Percentiles rank a stretch among this genome's conserved stretches.
phyloP scores from a whole-genome alignment of 148 eudicot species.

The Spergularia marina region DNA sequence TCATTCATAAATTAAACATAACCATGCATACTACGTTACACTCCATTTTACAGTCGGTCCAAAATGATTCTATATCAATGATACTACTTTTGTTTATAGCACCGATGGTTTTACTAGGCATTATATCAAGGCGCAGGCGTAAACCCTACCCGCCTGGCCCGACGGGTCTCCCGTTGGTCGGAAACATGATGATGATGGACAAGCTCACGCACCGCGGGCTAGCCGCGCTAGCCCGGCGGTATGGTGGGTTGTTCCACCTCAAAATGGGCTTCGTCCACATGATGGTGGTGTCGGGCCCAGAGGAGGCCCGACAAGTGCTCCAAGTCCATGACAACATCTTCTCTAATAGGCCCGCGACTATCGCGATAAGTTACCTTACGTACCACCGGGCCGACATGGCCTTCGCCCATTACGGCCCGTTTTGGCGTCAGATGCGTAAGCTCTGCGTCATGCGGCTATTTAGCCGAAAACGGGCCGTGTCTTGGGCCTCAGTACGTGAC shows the following conservation, averaged over 20 bases:
- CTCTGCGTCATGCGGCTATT: slow-evolving; percentile 75
- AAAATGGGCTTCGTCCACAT: slow-evolving; percentile 65
- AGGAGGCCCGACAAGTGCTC: slow-evolving; percentile 61
- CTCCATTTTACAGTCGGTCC: neutral
- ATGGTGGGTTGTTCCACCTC: slow-evolving; percentile 64
- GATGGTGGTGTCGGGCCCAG: slow-evolving; percentile 49
- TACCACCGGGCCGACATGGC: slow-evolving; percentile 79
- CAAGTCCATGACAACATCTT: slow-evolving; percentile 70
- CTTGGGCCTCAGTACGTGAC: slow-evolving; percentile 67
- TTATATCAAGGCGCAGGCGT: slow-evolving; percentile 27
- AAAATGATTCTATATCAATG: slow-evolving; percentile 14
- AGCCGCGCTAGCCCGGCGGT: slow-evolving; percentile 55
- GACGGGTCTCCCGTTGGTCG: slow-evolving; percentile 56
- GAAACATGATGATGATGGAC: slow-evolving; percentile 77
- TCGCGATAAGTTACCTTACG: slow-evolving; percentile 62
- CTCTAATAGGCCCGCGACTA: slow-evolving; percentile 68
- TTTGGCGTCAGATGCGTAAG: slow-evolving; percentile 88
- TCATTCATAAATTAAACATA: neutral
- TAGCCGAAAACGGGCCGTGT: slow-evolving; percentile 67
- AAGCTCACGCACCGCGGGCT: slow-evolving; percentile 57
- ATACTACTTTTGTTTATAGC: slow-evolving; percentile 28
- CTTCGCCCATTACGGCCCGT: slow-evolving; percentile 76
- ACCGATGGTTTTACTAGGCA: slow-evolving; percentile 28
- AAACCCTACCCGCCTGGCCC: slow-evolving; percentile 64
- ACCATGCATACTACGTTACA: slow-evolving; percentile 5